Conservation (phyloP, 2,329 filamentous ascomycete species). For the Penicillium sumatraense region DNA sequence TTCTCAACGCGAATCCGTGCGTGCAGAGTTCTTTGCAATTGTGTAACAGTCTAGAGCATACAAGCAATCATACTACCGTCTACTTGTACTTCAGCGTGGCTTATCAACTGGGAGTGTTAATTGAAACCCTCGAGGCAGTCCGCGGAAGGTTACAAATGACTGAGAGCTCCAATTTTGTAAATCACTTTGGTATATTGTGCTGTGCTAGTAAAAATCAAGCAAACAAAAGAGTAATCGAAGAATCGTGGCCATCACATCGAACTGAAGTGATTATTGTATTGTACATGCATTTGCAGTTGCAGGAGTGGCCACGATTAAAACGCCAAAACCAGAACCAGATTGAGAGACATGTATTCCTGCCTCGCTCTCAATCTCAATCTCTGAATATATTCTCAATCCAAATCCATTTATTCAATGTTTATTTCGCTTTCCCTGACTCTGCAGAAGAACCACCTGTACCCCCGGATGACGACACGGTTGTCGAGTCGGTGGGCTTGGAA, state of each 20-base stretch:
- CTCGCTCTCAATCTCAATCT: not conserved
- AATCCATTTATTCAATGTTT: not conserved
- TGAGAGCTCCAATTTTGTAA: no score
- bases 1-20: not conserved
- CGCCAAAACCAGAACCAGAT: not conserved
- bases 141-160: no score
- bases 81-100: no score
- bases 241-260: not conserved
- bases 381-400: not conserved
- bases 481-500: conserved; percentile 13
- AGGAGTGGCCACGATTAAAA: not conserved
- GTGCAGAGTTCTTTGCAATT: not conserved
- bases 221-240: no score
- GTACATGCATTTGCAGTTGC: conserved; percentile 16
- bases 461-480: conserved; percentile 6
- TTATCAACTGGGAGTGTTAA: no score
- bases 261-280: conserved; percentile 7
- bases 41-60: no score
- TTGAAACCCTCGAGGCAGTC: no score
- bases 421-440: conserved; percentile 10
- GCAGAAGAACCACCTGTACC: not conserved
- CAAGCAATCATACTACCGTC: no score
- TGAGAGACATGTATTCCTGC: conserved; percentile 4
- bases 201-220: no score
- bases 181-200: not conserved